Evolutionary conservation across 2,329 filamentous ascomycete species (phyloP).

Genomic region (Pseudogymnoascus destructans): DNA sequence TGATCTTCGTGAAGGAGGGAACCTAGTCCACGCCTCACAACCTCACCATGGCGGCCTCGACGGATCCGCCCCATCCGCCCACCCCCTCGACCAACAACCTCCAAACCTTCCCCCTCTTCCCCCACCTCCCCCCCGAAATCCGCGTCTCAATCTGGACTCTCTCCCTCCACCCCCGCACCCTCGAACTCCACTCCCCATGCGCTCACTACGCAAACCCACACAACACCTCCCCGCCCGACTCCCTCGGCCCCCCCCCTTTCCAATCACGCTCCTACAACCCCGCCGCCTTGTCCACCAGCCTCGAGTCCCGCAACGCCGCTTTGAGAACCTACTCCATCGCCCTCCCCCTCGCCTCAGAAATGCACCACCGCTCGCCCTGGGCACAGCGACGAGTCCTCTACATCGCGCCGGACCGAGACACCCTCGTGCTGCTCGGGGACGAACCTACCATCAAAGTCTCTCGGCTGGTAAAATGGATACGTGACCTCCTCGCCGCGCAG

Average conservation of each 20-base stretch:
- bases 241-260: slow-evolving; percentile 15
- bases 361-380: neutral
- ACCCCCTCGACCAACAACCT: slow-evolving; percentile 4
- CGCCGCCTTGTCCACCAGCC: slow-evolving; percentile 12
- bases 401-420: neutral
- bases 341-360: neutral
- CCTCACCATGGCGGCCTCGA: neutral
- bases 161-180: slow-evolving; percentile 11
- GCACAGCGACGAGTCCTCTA: neutral
- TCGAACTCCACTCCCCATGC: slow-evolving; percentile 15
- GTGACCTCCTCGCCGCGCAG: neutral
- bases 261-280: slow-evolving; percentile 13
- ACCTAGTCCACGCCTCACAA: neutral
- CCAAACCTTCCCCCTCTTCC: slow-evolving; percentile 13
- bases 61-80: neutral
- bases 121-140: slow-evolving; percentile 15
- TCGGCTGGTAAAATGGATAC: neutral
- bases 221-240: neutral
- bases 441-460: neutral
- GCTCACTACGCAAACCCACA: neutral
- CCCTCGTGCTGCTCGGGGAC: neutral
- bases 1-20: neutral
- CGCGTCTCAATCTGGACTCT: slow-evolving; percentile 15
- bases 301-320: slow-evolving; percentile 16
- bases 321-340: slow-evolving; percentile 15